Percentiles rank a stretch among this genome's conserved stretches.
Evolutionary conservation across 2,329 filamentous ascomycete genomes (phyloP).

Genomic region (Epichloe gansuensis): DNA sequence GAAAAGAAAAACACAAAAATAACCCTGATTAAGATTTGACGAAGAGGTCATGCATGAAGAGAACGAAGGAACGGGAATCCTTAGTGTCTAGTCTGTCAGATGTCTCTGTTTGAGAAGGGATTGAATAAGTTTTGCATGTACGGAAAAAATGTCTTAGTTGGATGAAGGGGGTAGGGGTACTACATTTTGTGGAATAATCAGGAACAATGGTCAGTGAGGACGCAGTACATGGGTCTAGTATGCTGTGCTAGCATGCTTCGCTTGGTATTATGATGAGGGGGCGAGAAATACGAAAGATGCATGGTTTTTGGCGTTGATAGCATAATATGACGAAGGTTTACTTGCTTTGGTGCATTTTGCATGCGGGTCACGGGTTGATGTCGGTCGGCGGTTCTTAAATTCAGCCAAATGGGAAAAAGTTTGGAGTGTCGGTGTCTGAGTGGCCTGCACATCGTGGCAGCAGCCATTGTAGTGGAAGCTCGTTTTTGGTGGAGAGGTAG

Average conservation of each 20-base stretch:
- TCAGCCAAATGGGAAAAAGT: slow-evolving; percentile 18
- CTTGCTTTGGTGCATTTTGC: neutral
- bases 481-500: slow-evolving; percentile 8
- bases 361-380: neutral
- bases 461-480: slow-evolving; percentile 22
- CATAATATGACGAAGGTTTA: neutral
- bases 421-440: slow-evolving; percentile 26
- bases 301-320: slow-evolving; percentile 4
- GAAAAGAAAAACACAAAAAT: neutral
- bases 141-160: neutral
- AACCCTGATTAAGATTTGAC: neutral
- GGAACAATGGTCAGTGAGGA: too few relatives aligned
- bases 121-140: neutral
- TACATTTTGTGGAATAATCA: too few relatives aligned
- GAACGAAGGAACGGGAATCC: neutral
- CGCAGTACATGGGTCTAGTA: neutral
- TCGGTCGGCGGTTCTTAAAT: slow-evolving; percentile 37
- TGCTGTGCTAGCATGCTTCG: neutral
- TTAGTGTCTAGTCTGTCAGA: neutral
- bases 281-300: neutral
- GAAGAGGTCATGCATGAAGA: neutral
- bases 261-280: neutral
- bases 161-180: neutral
- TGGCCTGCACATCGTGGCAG: slow-evolving; percentile 23
- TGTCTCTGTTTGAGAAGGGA: neutral